These are phyloP conservation scores for Gentiana dahurica DNA, from an alignment of 257 asterid species.

Conservation along the genomic window DNA sequence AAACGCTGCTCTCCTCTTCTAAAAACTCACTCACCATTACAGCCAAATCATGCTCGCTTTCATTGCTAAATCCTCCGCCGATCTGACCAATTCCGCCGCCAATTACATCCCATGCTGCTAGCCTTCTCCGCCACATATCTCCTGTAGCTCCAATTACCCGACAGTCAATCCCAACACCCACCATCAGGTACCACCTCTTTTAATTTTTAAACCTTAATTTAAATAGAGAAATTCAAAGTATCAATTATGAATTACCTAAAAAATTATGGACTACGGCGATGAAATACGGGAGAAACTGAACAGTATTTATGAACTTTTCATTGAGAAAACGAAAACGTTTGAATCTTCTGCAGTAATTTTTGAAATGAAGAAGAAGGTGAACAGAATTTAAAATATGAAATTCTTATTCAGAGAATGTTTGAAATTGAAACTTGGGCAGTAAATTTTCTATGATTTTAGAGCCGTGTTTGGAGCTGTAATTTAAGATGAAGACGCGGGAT, in stretches of 20 bases:
- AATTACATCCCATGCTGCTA: constrained; percentile 4
- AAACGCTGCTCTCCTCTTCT: constrained; percentile 58
- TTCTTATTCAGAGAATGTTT: neutral
- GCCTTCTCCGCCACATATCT: constrained; percentile 36
- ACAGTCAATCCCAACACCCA: constrained; percentile 42
- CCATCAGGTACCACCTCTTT: neutral
- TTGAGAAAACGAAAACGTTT: neutral
- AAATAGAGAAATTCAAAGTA: too few species aligned
- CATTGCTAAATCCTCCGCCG: constrained; percentile 40
- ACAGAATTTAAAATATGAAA: too few species aligned
- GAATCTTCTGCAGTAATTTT: too few species aligned
- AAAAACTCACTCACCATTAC: constrained; percentile 68
- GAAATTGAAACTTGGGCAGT: too few species aligned
- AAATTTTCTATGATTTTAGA: neutral
- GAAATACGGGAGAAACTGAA: too few species aligned
- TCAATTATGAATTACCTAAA: too few species aligned
- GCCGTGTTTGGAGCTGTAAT: too few species aligned
- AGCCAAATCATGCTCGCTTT: constrained; percentile 72
- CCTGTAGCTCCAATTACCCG: constrained; percentile 28
- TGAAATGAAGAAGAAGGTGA: too few species aligned
- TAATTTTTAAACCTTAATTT: too few species aligned
- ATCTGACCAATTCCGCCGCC: constrained; percentile 16
- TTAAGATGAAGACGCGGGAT: constrained; percentile 11
- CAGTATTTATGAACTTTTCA: too few species aligned
- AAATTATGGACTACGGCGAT: too few species aligned